Evolutionary conservation across 2,329 filamentous ascomycete genomes (phyloP), one percentile per base, ranked within the genome.

Genomic region (Aspergillus calidoustus): DNA sequence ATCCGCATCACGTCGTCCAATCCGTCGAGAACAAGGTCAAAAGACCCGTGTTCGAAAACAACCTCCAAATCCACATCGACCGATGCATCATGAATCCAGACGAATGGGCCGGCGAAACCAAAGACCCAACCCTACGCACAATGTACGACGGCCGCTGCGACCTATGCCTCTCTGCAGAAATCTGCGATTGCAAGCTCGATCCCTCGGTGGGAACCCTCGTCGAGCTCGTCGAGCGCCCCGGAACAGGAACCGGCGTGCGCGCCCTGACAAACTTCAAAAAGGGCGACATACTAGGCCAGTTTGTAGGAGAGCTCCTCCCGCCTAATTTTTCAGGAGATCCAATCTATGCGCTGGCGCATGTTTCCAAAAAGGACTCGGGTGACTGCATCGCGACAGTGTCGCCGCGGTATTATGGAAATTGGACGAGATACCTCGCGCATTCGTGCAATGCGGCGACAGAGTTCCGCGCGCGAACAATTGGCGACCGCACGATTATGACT

Each of bases 351-450:
- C 59, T 74, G 8, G 23, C 7, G 1, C 60, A 65, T 52, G 23
- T 48, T 8, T 15, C 25, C 30, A 57, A 59, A 23, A 54, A 28
- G 2, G 15, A 52, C 8, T 4, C 5, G n/a, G 19, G 44, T 9
- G 60, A 4, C 1, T 19, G 31, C 15, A 25, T 60, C 25, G 65
- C 54, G 30, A 19, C 55, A 4, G 65, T 73, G 44, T 64, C 63
- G 41, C 61, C 72, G 6, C 63, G 64, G 17, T 46, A 51, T 4
- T 64, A 62, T 53, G 75, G 75, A 7, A 76, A 75, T 50, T 78
- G 75, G 65, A 75, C 74, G 5, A 69, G 76, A 17, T 79, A 69
- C 47, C 66, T 76, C 38, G 78, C 74, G 54, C 76, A 77, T 54
- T 76, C 73, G 1, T 79, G 76, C 63, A 64, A 73, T 2, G 43